Evolutionary conservation across 2,329 filamentous ascomycete species (phyloP).

Genomic region (Aphanocladium album): DNA sequence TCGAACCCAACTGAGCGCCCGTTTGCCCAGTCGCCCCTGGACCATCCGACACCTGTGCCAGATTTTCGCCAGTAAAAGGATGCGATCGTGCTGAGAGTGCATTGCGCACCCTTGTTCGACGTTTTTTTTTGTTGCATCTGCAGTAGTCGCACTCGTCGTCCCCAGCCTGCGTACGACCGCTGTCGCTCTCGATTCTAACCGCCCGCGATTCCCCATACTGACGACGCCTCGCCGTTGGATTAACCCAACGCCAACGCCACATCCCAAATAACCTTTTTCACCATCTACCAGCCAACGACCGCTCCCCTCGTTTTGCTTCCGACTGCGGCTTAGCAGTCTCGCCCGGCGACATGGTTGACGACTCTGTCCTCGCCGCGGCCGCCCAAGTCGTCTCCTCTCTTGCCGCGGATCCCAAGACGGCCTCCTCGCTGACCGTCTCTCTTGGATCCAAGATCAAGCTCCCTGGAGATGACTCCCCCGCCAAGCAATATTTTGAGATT

Average conservation of each 20-base stretch:
- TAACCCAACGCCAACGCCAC: neutral
- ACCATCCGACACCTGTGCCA: neutral
- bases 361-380: conserved; percentile 49
- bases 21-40: neutral
- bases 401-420: conserved; percentile 39
- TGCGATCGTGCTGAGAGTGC: conserved; percentile 11
- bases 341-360: conserved; percentile 42
- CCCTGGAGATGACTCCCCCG: conserved; percentile 68
- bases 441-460: conserved; percentile 56
- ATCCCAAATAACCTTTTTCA: neutral
- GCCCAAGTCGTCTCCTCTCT: conserved; percentile 50
- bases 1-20: neutral
- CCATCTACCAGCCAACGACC: neutral
- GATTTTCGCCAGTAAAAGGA: neutral
- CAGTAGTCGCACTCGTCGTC: too few relatives aligned
- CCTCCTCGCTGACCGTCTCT: conserved; percentile 35
- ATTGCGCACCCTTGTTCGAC: neutral
- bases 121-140: neutral
- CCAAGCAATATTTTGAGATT: conserved; percentile 74
- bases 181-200: neutral
- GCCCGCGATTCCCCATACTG: neutral
- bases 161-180: neutral
- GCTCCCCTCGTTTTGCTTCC: neutral
- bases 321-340: conserved; percentile 12
- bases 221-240: neutral